Base-by-base conservation (phyloP, 306 rosid species). In the Corylus heterophylla region DNA sequence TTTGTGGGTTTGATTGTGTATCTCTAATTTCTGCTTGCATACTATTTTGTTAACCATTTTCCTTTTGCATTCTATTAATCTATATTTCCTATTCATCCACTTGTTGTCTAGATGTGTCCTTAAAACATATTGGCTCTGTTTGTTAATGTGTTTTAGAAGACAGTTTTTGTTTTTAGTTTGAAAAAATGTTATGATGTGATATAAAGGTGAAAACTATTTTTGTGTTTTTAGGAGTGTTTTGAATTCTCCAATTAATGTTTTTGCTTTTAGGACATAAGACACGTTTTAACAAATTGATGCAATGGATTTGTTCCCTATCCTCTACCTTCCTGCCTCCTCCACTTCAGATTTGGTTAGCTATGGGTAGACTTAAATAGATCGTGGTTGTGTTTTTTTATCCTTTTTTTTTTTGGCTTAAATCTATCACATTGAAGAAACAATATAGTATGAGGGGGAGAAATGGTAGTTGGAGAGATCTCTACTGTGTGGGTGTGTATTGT, bases 31-130 rank as follows among this genome's bases (percentile, higher is more conserved):
- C 2, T 9, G 25, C 20, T 64, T n/a, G 25, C 37, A 20, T 56
- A 8, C 8, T n/a, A 1, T 37, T 20, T 54, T 71, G 37, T 52
- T 45, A 12, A 71, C 10, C 7, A 20, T 62, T 54, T 52, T 66
- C 54, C 0, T 76, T 2, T 10, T 44, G 7, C 54, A 52, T 10
- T 66, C 3, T 51, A 52, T 66, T 77, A 25, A 18, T 50, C 27
- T 45, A 29, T 66, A 59, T 56, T 64, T 81, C 45, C 39, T 42
- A 47, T 13, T 72, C 56, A 55, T 69, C 12, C 71, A 31, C 39
- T 71, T 45, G 73, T 64, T 54, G 54, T n/a, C 50, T 12, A 8
- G 52, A 39, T n/a, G 29, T 68, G 66, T 58, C 1, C 25, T 3
- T 58, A 14, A 54, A 1, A 54, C 20, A 16, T 54, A 13, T 58